A percentile compares a stretch with the other conserved stretches of the same genome.
Conservation (phyloP, 371 early-diverging fungal species). For the Mucor racemosus region DNA sequence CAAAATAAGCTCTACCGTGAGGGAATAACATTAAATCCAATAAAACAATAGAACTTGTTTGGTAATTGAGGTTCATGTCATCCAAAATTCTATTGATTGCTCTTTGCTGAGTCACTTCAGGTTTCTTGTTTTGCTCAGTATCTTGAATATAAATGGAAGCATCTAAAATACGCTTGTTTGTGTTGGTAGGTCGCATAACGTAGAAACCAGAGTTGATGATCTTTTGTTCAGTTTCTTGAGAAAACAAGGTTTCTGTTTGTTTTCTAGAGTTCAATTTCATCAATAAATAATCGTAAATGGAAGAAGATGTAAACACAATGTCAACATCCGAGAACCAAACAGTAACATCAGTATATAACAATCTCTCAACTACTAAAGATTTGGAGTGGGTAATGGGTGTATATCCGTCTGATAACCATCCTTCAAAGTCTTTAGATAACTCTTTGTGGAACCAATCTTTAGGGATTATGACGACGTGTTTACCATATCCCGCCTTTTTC, state of each 20-base stretch:
- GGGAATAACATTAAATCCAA: constrained; percentile 51
- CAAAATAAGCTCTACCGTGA: constrained; percentile 53
- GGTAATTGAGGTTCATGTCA: constrained; percentile 47
- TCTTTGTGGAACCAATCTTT: constrained; percentile 38
- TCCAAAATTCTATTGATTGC: constrained; percentile 54
- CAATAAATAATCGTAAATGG: constrained; percentile 46
- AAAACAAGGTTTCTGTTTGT: constrained; percentile 43
- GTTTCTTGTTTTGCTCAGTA: constrained; percentile 30
- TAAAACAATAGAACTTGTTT: constrained; percentile 42
- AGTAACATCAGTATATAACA: constrained; percentile 39
- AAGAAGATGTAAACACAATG: constrained; percentile 49
- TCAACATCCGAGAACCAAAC: constrained; percentile 61
- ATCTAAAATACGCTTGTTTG: constrained; percentile 48
- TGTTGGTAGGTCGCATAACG: constrained; percentile 49
- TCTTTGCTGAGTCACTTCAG: constrained; percentile 53
- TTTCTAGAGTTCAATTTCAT: constrained; percentile 41
- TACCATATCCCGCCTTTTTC: constrained; percentile 29
- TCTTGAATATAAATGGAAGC: constrained; percentile 52
- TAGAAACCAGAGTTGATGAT: constrained; percentile 56
- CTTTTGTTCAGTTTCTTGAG: constrained; percentile 50
- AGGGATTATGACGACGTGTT: constrained; percentile 39
- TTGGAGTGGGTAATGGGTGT: constrained; percentile 45
- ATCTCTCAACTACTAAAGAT: constrained; percentile 41
- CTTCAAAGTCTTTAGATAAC: constrained; percentile 32
- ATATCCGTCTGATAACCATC: constrained; percentile 34